These are phyloP conservation scores for Senna tora DNA, from an alignment of 306 rosid genomes.

Conservation along the genomic window DNA sequence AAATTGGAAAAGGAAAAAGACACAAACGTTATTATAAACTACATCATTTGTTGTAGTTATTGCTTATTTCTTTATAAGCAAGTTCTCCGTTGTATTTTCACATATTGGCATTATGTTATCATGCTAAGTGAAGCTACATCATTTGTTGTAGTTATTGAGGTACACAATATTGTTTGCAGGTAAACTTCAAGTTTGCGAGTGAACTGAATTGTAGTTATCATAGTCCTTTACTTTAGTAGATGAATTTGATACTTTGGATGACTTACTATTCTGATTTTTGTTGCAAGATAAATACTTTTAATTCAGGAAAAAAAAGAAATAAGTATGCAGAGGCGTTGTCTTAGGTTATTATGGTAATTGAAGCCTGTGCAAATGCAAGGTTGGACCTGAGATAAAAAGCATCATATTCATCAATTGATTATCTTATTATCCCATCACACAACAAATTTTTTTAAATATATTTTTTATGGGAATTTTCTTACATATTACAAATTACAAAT, in stretches of 20 bases:
- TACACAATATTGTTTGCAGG: conserved; percentile 48
- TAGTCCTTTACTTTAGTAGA: conserved; percentile 51
- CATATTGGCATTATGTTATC: too few relatives aligned
- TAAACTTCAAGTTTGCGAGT: conserved; percentile 52
- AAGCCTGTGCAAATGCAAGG: conserved; percentile 28
- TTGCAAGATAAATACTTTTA: conserved; percentile 54
- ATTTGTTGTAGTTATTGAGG: too few relatives aligned
- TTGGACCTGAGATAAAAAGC: conserved; percentile 22
- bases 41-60: too few relatives aligned
- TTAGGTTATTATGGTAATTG: conserved; percentile 3
- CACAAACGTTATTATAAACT: too few relatives aligned
- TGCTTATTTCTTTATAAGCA: too few relatives aligned
- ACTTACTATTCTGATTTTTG: conserved; percentile 48
- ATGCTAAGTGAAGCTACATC: too few relatives aligned
- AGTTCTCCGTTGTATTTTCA: too few relatives aligned
- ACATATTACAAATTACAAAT: too few relatives aligned
- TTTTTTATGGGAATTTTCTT: too few relatives aligned
- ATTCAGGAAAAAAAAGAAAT: conserved; percentile 34
- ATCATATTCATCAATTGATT: conserved; percentile 27
- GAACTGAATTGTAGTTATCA: conserved; percentile 49
- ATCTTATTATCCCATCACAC: too few relatives aligned
- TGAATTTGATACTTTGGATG: conserved; percentile 56
- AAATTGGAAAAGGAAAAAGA: too few relatives aligned
- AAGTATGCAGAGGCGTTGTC: conserved; percentile 33
- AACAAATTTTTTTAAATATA: too few relatives aligned